These are phyloP conservation scores for Cryphonectria carpinicola DNA, from an alignment of 2,329 filamentous ascomycete genomes.

Conservation along the genomic window DNA sequence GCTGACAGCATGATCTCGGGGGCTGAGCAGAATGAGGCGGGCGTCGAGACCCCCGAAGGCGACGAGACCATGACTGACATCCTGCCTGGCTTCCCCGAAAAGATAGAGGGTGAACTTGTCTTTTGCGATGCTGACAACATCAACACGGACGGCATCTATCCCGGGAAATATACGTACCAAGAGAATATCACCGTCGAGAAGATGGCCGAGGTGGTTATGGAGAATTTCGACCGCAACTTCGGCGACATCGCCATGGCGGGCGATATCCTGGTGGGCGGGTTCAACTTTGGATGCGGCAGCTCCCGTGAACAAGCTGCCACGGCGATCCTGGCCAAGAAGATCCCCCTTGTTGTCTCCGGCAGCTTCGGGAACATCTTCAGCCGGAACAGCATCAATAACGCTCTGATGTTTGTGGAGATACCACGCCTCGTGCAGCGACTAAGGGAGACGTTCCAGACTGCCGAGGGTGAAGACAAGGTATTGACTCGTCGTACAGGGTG, in stretches of 20 bases:
- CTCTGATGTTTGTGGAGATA: constrained; percentile 72
- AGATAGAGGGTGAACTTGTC: constrained; percentile 82
- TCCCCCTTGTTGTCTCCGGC: constrained; percentile 78
- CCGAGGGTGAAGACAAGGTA: constrained; percentile 51
- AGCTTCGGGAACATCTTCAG: constrained; percentile 86
- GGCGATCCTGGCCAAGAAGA: constrained; percentile 78
- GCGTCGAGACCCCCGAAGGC: not conserved
- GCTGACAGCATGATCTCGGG: constrained; percentile 65
- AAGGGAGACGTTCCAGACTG: constrained; percentile 57
- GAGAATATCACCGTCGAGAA: constrained; percentile 69
- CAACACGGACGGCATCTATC: constrained; percentile 92
- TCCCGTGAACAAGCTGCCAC: constrained; percentile 89
- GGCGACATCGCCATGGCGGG: constrained; percentile 62
- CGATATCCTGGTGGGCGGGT: constrained; percentile 84
- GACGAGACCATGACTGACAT: constrained; percentile 18
- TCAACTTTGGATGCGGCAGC: constrained; percentile 85
- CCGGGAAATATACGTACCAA: constrained; percentile 87
- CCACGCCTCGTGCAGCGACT: constrained; percentile 69
- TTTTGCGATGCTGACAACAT: constrained; percentile 84
- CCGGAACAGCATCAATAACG: constrained; percentile 80
- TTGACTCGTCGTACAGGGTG: constrained; percentile 78
- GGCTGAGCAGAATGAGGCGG: constrained; percentile 45
- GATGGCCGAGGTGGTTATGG: constrained; percentile 92
- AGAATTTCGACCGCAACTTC: constrained; percentile 86
- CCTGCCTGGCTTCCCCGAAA: constrained; percentile 79